Evolutionary conservation across 106 monocot species (phyloP), one percentile per base, ranked within the genome.

Genomic region (Iris macrosiphon): DNA sequence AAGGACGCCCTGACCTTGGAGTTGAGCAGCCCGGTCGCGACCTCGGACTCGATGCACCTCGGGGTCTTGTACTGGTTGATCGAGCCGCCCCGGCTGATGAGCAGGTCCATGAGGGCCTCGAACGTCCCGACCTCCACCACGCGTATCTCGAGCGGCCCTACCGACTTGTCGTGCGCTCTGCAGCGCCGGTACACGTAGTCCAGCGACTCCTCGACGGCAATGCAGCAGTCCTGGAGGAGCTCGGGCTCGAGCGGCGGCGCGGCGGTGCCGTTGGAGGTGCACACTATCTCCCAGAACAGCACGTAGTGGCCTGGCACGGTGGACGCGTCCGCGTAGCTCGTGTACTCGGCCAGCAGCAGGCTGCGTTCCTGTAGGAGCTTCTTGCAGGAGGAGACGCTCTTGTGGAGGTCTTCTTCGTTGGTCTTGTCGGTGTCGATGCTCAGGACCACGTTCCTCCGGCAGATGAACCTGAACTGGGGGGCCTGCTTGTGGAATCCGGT

Each of bases 401-500:
- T 74, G 54, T 81, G 77, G 10, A 86, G 77, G 24, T 86, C 86
- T 33, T 63, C 78, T 20, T 78, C 87, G 11, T 78, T 63, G 0
- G 86, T 86, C 22, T 86, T 86, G 56, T 86, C 86, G 0, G 22
- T 35, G 39, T 86, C 86, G 13, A 86, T 67, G 73, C 86, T 86
- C 6, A 86, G 77, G 34, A 69, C 54, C 0, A 79, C 78, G 12
- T 72, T 75, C 35, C 53, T 62, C n/a, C 86, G 73, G n/a, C 81
- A 53, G 3, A 78, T 54, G 49, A 88, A 88, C 60, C 62, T 61
- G 48, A 88, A 66, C 20, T 79, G 55, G 5, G 82, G 82, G 4
- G 82, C 62, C 2, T 42, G 46, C 46, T 88, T 82, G 60, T 82
- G 51, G 55, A 88, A 88, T 1, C 82, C 78, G 0, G 56, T 59